Conservation (phyloP, 495 filamentous ascomycete genomes). For the Tuber magnatum region DNA sequence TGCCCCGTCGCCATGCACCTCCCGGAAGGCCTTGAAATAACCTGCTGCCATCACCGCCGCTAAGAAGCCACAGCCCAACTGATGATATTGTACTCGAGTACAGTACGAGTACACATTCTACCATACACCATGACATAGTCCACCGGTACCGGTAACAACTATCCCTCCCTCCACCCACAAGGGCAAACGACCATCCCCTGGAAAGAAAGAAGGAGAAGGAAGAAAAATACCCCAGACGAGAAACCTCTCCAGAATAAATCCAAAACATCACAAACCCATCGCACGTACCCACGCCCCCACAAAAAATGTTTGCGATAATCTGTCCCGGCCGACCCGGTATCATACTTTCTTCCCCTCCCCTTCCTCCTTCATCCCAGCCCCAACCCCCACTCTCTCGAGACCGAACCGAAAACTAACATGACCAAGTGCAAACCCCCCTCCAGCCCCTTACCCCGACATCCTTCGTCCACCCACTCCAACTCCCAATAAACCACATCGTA, state of each 20-base stretch:
- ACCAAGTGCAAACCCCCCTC: conserved; percentile 56
- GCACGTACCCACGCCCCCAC: neutral
- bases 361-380: too few relatives aligned
- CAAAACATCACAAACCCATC: neutral
- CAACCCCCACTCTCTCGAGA: too few relatives aligned
- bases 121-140: too few relatives aligned
- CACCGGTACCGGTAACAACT: too few relatives aligned
- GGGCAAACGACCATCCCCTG: too few relatives aligned
- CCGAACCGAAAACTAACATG: neutral
- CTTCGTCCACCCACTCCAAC: conserved; percentile 58
- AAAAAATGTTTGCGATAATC: conserved; percentile 41
- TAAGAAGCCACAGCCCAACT: neutral
- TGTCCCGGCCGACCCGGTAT: conserved; percentile 41
- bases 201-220: too few relatives aligned
- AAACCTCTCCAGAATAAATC: neutral
- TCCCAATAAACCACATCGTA: conserved; percentile 69
- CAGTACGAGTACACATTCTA: too few relatives aligned
- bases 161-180: too few relatives aligned
- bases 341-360: conserved; percentile 40
- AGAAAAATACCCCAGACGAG: too few relatives aligned
- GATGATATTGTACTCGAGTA: neutral
- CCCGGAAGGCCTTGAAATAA: neutral
- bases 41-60: neutral
- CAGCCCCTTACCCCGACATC: conserved; percentile 57
- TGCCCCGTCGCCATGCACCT: neutral